Base-by-base conservation (phyloP, 202 grass and related monocot genomes). In the Panicum hallii region DNA sequence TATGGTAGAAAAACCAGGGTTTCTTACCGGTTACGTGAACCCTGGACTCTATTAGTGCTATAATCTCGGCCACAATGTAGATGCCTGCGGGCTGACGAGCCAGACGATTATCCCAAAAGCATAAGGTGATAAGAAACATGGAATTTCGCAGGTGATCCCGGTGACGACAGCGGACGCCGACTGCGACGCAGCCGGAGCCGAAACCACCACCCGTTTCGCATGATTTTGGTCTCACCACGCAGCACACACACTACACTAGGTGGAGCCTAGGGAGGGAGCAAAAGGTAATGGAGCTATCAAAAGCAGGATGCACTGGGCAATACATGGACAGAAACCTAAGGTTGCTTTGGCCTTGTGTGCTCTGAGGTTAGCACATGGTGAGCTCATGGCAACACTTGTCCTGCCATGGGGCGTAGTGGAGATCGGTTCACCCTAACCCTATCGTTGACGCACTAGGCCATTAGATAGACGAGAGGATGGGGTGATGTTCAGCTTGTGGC, bases 311-410 rank as follows among this genome's bases (percentile, higher is more conserved):
- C 84, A 83, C 69, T 75, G 36, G 52, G 53, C 17, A 70, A 74
- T 62, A 16, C 22, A 56, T 55, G 63, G 77, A 80, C 17, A 52
- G 46, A 63, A 90, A 83, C 75, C 55, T 82, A 75, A 64, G 54
- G 63, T 40, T 80, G 80, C 80, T 80, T 79, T 63, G 23, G 79
- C 19, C 15, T 74, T 48, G 30, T 74, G 49, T 40, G 48, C 49
- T 74, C 22, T 64, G 53, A 44, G 63, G 84, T 79, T 83, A 79
- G 82, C 74, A 74, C 60, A 74, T 66, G 36, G 19, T 80, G 80
- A 75, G 75, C 49, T 84, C 72, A 84, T 80, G 4, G 53, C 53
- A 62, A 67, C 88, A 79, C 63, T 86, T 90, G 89, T 87, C 76
- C 44, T 56, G 70, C 46, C 63, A 22, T 47, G 54, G 67, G 61